These are phyloP conservation scores for Wallacemonas sp. DNA, from an alignment of 208 protist genomes.

Conservation along the genomic window DNA sequence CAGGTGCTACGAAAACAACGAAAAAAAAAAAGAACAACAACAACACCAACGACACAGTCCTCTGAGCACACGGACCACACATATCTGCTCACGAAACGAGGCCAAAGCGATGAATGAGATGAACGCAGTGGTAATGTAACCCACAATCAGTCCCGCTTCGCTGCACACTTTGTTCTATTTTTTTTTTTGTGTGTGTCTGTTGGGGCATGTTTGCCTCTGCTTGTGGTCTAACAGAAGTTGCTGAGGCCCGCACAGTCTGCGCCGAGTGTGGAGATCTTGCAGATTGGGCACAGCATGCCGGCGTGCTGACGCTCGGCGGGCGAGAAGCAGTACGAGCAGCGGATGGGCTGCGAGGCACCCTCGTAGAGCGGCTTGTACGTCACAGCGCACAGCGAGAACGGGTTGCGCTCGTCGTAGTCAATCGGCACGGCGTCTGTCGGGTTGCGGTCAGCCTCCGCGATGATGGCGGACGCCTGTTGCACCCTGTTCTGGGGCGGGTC, in stretches of 20 bases:
- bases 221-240: conserved; percentile 29
- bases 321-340: conserved; percentile 94
- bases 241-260: conserved; percentile 61
- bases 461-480: conserved; percentile 90
- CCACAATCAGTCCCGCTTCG: too few species aligned
- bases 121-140: too few species aligned
- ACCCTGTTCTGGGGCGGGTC: conserved; percentile 87
- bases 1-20: too few species aligned
- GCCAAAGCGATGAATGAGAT: too few species aligned
- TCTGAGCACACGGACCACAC: too few species aligned
- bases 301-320: conserved; percentile 73
- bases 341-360: conserved; percentile 56
- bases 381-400: conserved; percentile 93
- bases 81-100: too few species aligned
- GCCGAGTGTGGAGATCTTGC: conserved; percentile 70
- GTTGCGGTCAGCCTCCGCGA: conserved; percentile 87
- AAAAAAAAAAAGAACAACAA: too few species aligned
- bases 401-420: conserved; percentile 97
- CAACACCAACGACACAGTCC: too few species aligned
- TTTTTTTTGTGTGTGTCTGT: background rate
- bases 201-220: background rate
- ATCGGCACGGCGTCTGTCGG: conserved; percentile 72
- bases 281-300: conserved; percentile 75
- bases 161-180: too few species aligned
- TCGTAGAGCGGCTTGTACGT: conserved; percentile 83